A percentile compares a stretch with the other conserved stretches of the same genome.
These are phyloP conservation scores for Pseudoscleropodium purum DNA, from an alignment of 225 moss, liverwort and hornwort species.

Conservation along the genomic window DNA sequence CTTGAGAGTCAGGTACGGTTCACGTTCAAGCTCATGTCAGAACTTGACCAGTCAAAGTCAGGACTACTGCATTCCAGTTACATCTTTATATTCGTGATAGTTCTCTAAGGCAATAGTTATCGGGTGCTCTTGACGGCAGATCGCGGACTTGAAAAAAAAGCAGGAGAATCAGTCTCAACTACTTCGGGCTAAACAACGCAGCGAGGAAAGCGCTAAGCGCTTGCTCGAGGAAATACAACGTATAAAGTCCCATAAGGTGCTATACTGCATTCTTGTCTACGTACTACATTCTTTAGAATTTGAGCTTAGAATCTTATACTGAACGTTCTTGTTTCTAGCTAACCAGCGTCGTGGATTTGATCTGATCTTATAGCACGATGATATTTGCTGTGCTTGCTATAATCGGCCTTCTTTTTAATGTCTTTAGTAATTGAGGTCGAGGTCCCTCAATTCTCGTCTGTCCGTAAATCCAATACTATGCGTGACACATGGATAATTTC, in stretches of 20 bases:
- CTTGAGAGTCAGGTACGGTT: conserved; percentile 47
- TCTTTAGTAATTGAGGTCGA: background rate
- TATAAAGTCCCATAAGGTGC: conserved; percentile 91
- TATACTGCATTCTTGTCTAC: background rate
- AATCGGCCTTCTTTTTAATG: background rate
- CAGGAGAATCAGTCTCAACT: conserved; percentile 91
- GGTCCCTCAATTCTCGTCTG: background rate
- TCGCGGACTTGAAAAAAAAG: conserved; percentile 87
- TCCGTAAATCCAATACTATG: background rate
- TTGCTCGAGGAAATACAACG: conserved; percentile 88
- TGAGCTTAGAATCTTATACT: background rate
- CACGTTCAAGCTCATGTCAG: background rate
- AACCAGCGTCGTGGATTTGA: background rate
- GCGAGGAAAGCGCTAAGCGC: conserved; percentile 84
- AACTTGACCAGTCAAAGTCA: background rate
- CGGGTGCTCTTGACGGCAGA: conserved; percentile 26
- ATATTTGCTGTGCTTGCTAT: background rate
- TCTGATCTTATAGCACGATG: background rate
- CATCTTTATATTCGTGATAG: background rate
- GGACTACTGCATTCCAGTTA: background rate
- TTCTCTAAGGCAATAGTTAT: background rate
- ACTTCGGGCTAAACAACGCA: conserved; percentile 77
- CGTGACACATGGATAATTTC: background rate
- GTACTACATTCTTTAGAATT: background rate
- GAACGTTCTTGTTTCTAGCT: background rate